A percentile compares a stretch with the other conserved stretches of the same genome.
phyloP scores from a whole-genome alignment of 2,329 filamentous ascomycete genomes.

The Colletotrichum cuscutae region DNA sequence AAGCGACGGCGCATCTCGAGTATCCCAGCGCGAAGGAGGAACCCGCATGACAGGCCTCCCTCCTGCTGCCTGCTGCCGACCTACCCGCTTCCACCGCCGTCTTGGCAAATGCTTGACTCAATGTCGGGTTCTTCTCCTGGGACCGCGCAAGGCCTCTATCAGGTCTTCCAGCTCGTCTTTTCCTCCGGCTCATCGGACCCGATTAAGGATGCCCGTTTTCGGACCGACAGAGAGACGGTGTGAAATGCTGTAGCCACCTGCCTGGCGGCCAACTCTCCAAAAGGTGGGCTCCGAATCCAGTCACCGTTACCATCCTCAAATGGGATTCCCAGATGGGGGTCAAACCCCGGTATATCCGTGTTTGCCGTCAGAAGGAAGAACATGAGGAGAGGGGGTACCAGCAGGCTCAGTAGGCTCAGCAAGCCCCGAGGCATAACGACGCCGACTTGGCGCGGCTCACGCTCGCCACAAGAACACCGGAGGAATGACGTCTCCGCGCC shows the following conservation, averaged over 20 bases:
- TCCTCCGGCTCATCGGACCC: constrained; percentile 6
- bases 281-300: not conserved
- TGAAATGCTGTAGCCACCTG: not conserved
- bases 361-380: not conserved
- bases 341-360: constrained; percentile 10
- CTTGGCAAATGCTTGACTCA: constrained; percentile 34
- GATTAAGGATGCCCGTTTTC: constrained; percentile 12
- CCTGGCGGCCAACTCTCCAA: not conserved
- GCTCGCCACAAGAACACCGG: not conserved
- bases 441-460: constrained; percentile 6
- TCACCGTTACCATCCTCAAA: not conserved
- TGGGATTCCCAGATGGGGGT: not conserved
- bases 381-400: not conserved
- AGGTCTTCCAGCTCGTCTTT: not conserved
- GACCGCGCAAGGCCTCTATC: not conserved
- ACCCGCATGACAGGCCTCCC: constrained; percentile 18
- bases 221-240: not conserved
- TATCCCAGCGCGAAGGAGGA: not conserved
- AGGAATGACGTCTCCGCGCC: not conserved
- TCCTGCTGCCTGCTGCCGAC: constrained; percentile 13
- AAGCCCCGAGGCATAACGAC: not conserved
- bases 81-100: constrained; percentile 28
- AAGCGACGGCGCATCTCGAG: constrained; percentile 1
- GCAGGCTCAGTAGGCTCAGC: not conserved
- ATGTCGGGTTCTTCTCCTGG: constrained; percentile 4